A percentile compares a stretch with the other conserved stretches of the same genome.
Conservation (phyloP, 768 basidiomycete species). For the Termitomyces sp. region DNA sequence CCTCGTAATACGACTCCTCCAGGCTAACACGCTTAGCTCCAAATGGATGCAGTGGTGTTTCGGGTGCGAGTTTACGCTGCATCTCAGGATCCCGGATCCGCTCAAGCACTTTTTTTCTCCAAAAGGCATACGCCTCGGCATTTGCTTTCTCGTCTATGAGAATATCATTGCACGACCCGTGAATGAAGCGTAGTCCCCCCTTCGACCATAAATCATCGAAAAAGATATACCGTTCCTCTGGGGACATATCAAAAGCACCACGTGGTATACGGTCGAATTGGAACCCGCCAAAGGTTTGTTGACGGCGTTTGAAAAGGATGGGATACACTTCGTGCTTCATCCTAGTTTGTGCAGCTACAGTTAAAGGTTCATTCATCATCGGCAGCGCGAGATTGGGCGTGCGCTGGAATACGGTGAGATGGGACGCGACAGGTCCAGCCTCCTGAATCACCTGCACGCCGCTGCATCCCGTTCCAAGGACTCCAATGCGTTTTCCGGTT, state of each 20-base stretch:
- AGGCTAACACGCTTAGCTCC: conserved; percentile 15
- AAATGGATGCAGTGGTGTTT: conserved; percentile 15
- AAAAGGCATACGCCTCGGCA: conserved; percentile 16
- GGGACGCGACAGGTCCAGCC: conserved; percentile 11
- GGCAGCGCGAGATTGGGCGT: conserved; percentile 18
- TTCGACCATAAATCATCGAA: conserved; percentile 15
- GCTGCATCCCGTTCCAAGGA: background rate
- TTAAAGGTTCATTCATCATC: conserved; percentile 13
- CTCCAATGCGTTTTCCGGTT: background rate
- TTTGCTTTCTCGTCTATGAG: conserved; percentile 12
- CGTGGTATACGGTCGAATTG: conserved; percentile 5
- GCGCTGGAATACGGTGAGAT: conserved; percentile 22
- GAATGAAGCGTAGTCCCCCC: conserved; percentile 16
- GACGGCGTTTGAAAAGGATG: conserved; percentile 6
- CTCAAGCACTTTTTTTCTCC: conserved; percentile 15
- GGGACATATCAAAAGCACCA: conserved; percentile 7
- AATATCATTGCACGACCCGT: conserved; percentile 12
- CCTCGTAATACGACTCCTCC: background rate
- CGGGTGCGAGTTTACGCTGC: background rate
- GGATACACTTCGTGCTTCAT: conserved; percentile 8
- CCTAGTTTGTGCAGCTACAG: conserved; percentile 5
- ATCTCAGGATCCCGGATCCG: conserved; percentile 12
- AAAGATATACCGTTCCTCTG: conserved; percentile 15
- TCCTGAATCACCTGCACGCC: conserved; percentile 5
- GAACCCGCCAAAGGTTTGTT: conserved; percentile 15